phyloP scores from a whole-genome alignment of 2,329 filamentous ascomycete genomes.

The Scedosporium aurantiacum region DNA sequence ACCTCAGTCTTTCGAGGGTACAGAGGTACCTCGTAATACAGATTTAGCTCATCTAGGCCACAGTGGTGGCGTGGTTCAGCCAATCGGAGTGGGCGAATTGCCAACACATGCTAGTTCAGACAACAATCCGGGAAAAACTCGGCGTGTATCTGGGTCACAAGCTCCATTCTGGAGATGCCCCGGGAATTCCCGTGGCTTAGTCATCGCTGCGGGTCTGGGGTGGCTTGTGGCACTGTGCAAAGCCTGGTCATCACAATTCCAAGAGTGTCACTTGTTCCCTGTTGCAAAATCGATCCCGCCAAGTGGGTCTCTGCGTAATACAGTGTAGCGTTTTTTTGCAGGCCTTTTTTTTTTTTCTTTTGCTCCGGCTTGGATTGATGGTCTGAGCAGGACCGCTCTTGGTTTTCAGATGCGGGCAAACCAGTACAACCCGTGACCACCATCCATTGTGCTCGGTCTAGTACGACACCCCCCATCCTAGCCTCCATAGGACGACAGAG shows the following conservation, averaged over 20 bases:
- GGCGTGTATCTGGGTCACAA: background rate
- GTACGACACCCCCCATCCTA: too few relatives aligned
- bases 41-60: background rate
- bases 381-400: too few relatives aligned
- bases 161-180: background rate
- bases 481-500: too few relatives aligned
- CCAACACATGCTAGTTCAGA: background rate
- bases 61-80: background rate
- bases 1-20: background rate
- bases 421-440: too few relatives aligned
- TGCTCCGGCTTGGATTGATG: too few relatives aligned
- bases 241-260: background rate
- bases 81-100: background rate
- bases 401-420: too few relatives aligned
- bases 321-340: too few relatives aligned
- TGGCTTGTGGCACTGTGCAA: background rate
- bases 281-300: too few relatives aligned
- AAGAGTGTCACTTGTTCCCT: too few relatives aligned
- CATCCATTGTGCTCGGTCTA: too few relatives aligned
- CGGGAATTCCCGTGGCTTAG: background rate
- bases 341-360: too few relatives aligned
- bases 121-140: background rate
- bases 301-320: too few relatives aligned
- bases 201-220: background rate
- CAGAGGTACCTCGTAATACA: background rate